Percentiles rank a stretch among this genome's conserved stretches.
Evolutionary conservation across 2,329 filamentous ascomycete genomes (phyloP).

Genomic region (Fusarium pseudograminearum): DNA sequence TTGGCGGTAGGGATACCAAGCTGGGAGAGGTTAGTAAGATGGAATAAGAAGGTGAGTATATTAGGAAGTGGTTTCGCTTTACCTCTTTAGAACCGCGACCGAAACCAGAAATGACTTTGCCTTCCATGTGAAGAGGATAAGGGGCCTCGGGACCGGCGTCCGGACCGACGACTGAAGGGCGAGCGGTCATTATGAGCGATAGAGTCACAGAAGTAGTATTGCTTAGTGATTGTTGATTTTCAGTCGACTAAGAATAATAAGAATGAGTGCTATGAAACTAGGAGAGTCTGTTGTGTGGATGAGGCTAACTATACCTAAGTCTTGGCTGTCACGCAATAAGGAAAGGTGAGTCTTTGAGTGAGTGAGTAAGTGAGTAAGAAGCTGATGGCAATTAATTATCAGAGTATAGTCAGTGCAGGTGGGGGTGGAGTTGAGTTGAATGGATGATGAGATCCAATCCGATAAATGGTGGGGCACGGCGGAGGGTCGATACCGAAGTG

Average conservation of each 20-base stretch:
- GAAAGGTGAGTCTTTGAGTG: slow-evolving; percentile 2
- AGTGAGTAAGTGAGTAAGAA: slow-evolving; percentile 27
- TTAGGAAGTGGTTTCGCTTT: slow-evolving; percentile 32
- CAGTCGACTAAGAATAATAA: background rate
- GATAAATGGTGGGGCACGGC: slow-evolving; percentile 34
- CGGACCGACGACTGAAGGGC: slow-evolving; percentile 79
- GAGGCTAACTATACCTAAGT: background rate
- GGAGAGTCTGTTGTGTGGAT: background rate
- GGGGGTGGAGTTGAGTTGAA: slow-evolving; percentile 21
- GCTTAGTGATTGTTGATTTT: background rate
- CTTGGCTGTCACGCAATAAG: background rate
- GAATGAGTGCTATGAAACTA: background rate
- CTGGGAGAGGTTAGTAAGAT: slow-evolving; percentile 55
- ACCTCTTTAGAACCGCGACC: slow-evolving; percentile 94
- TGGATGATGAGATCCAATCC: slow-evolving; percentile 31
- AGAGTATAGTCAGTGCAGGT: background rate
- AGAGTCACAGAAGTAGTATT: background rate
- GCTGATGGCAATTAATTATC: slow-evolving; percentile 24
- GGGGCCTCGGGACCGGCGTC: slow-evolving; percentile 79
- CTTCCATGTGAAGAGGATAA: slow-evolving; percentile 85
- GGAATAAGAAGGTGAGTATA: background rate
- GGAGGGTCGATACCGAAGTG: slow-evolving; percentile 30
- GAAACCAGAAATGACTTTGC: slow-evolving; percentile 91
- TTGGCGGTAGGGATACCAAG: slow-evolving; percentile 98
- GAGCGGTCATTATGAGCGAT: slow-evolving; percentile 52